Evolutionary conservation across 2,329 filamentous ascomycete species (phyloP).

Genomic region (Aspergillus thermomutatus): DNA sequence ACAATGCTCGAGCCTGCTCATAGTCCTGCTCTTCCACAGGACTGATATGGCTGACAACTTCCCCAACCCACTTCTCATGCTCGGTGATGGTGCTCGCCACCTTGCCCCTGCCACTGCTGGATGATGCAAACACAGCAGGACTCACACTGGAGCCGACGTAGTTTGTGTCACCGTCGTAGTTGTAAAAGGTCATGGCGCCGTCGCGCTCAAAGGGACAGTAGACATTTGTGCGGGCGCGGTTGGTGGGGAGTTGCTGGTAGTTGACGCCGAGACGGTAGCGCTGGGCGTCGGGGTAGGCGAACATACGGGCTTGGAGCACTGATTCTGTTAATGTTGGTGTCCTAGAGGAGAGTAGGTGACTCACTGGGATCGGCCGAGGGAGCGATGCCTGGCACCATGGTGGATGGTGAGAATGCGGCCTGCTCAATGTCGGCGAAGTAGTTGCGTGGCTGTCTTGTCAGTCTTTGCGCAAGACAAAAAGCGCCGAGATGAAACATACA

Average conservation of each 20-base stretch:
- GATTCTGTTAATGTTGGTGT: background rate
- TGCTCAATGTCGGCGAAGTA: slow-evolving; percentile 68
- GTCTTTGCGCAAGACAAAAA: background rate
- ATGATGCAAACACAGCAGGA: slow-evolving; percentile 17
- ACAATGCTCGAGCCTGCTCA: slow-evolving; percentile 28
- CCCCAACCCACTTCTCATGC: slow-evolving; percentile 28
- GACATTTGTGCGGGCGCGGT: slow-evolving; percentile 31
- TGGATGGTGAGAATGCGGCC: slow-evolving; percentile 62
- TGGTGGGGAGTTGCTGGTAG: slow-evolving; percentile 42
- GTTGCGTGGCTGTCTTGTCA: slow-evolving; percentile 43
- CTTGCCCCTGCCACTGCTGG: slow-evolving; percentile 10
- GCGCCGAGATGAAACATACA: slow-evolving; percentile 31
- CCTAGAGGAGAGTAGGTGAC: slow-evolving; percentile 12
- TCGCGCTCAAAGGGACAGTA: slow-evolving; percentile 53
- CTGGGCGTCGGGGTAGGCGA: slow-evolving; percentile 57
- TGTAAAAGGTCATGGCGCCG: slow-evolving; percentile 40
- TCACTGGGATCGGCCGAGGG: slow-evolving; percentile 58
- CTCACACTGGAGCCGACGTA: slow-evolving; percentile 41
- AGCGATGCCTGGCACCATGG: slow-evolving; percentile 62
- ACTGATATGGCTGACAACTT: slow-evolving; percentile 19
- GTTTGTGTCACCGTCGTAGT: slow-evolving; percentile 59
- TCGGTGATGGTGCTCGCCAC: slow-evolving; percentile 19
- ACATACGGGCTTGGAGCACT: slow-evolving; percentile 59
- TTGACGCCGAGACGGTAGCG: slow-evolving; percentile 43
- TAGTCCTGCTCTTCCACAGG: slow-evolving; percentile 26